A percentile compares a stretch with the other conserved stretches of the same genome.
phyloP scores from a whole-genome alignment of 1,284 basidiomycete genomes.

The Leccinum variabile region DNA sequence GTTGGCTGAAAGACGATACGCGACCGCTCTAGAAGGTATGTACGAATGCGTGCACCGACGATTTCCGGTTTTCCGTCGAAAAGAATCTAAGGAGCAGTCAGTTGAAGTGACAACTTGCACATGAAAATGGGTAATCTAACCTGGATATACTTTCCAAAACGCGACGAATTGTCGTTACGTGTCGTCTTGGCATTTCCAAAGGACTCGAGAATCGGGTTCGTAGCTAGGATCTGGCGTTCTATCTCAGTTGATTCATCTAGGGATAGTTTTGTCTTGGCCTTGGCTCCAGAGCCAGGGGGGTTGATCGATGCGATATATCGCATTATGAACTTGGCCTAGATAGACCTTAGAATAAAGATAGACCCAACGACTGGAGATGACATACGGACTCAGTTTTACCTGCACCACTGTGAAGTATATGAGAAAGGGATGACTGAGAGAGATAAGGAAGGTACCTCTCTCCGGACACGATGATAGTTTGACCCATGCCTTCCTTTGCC shows the following conservation, averaged over 20 bases:
- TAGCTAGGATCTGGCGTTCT: conserved; percentile 95
- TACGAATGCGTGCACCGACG: conserved; percentile 95
- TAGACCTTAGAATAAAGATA: conserved; percentile 8
- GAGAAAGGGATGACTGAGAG: conserved; percentile 16
- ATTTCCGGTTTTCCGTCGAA: conserved; percentile 96
- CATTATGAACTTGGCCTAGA: conserved; percentile 97
- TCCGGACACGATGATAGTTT: conserved; percentile 99
- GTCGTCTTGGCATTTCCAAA: conserved; percentile 99
- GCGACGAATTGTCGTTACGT: conserved; percentile 97
- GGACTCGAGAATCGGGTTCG: conserved; percentile 98
- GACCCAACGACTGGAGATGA: conserved; percentile 9
- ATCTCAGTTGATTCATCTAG: conserved; percentile 89
- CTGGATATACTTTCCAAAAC: conserved; percentile 99
- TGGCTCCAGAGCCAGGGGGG: conserved; percentile 67
- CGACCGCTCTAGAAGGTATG: conserved; percentile 96
- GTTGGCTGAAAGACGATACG: conserved; percentile 97
- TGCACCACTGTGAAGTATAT: conserved; percentile 71
- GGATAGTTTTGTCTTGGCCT: conserved; percentile 68
- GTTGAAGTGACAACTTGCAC: conserved; percentile 5
- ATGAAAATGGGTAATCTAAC: conserved; percentile 43
- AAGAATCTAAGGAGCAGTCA: conserved; percentile 66
- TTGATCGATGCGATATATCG: conserved; percentile 98
- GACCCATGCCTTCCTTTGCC: conserved; percentile 92
- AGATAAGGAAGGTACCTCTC: conserved; percentile 69
- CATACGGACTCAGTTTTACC: conserved; percentile 97